Conservation (phyloP, 176 grass and related monocot species). For the Chrysopogon serrulatus region DNA sequence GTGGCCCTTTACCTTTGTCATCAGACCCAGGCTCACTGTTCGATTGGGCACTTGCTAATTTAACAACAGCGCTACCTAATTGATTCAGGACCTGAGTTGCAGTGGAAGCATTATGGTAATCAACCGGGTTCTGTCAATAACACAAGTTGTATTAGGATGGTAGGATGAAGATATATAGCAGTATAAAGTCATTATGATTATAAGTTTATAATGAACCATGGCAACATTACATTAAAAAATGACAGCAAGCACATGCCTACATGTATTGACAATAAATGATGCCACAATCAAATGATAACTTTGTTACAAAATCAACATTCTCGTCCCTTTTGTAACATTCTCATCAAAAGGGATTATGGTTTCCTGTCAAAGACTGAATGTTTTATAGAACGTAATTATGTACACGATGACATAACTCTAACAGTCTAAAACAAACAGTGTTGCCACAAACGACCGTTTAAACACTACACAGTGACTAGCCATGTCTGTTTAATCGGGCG, state of each 20-base stretch:
- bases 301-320: not conserved
- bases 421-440: not conserved
- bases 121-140: conserved; percentile 69
- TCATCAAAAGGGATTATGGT: not conserved
- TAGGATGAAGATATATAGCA: not conserved
- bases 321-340: not conserved
- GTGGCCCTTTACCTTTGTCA: conserved; percentile 45
- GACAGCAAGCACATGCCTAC: not conserved
- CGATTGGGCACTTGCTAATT: conserved; percentile 45
- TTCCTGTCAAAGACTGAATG: not conserved
- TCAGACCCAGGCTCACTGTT: conserved; percentile 40
- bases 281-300: not conserved
- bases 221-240: conserved; percentile 1
- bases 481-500: no score
- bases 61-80: conserved; percentile 74
- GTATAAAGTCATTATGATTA: not conserved
- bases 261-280: conserved; percentile 11
- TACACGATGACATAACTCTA: not conserved
- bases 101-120: conserved; percentile 79
- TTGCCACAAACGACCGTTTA: no score
- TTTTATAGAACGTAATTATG: not conserved
- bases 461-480: no score
- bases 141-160: conserved; percentile 10
- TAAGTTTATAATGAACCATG: conserved; percentile 4
- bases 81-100: conserved; percentile 77